Evolutionary conservation across 164 flowering plant genomes (phyloP).

Genomic region (Macadamia integrifolia): DNA sequence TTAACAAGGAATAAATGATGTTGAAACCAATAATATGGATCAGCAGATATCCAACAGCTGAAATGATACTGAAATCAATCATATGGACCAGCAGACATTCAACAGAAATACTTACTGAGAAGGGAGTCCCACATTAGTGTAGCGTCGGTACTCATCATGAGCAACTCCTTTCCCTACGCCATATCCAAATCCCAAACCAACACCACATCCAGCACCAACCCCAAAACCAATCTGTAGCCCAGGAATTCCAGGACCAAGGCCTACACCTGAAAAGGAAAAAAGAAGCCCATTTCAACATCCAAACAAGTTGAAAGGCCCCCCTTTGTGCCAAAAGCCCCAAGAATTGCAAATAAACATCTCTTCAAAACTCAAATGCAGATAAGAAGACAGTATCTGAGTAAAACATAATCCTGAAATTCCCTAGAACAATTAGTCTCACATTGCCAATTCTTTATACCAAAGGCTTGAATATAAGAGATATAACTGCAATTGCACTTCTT

Average conservation of each 20-base stretch:
- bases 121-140: constrained; percentile 67
- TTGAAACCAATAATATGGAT: no score
- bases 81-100: background rate
- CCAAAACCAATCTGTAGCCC: constrained; percentile 83
- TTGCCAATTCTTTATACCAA: no score
- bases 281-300: constrained; percentile 1
- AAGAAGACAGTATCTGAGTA: no score
- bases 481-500: no score
- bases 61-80: background rate
- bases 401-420: no score
- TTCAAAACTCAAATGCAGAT: no score
- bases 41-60: background rate
- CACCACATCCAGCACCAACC: constrained; percentile 89
- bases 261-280: constrained; percentile 42
- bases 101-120: constrained; percentile 47
- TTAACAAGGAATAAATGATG: no score
- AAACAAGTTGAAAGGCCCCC: background rate
- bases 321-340: no score
- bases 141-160: constrained; percentile 47
- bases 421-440: no score
- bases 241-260: constrained; percentile 85
- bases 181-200: constrained; percentile 92
- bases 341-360: no score
- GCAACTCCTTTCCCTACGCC: constrained; percentile 84
- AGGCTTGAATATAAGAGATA: no score